Evolutionary conservation across 768 basidiomycete genomes (phyloP), one percentile per base, ranked within the genome.

Genomic region (Antrodiella citrinella): DNA sequence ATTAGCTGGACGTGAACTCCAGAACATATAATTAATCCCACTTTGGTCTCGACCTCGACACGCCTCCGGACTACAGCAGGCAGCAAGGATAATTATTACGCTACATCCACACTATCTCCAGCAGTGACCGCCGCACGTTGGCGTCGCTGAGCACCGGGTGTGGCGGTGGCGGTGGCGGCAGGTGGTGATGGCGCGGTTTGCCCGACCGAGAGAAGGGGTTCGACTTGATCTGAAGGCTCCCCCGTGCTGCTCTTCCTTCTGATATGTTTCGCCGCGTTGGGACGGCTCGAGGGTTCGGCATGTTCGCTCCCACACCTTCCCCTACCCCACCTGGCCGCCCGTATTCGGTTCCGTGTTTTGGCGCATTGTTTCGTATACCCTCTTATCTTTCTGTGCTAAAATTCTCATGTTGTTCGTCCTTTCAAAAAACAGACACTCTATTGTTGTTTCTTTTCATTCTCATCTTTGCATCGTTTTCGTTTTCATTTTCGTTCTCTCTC

Each of bases 111-210:
- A 19, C 21, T 43, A 43, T 35, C 41, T 7, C 41, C 41, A 43
- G 41, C 9, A 18, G 7, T 22, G 21, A 18, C n/a, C n/a, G n/a
- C 15, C 21, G 21, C 41, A n/a, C 41, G 41, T 19, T 43, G n/a
- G n/a, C 41, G 41, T 43, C 41, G n/a, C 18, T 38, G 35, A 10
- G 10, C 10, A 18, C 18, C 41, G 41, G 41, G 41, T 43, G 41
- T 43, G 41, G 41, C 41, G 41, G 41, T 43, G 41, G 41, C 41
- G 41, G 41, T 43, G 41, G 41, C 41, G 41, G 19, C 7, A n/a
- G 15, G 41, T 43, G 41, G 5, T 43, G 30, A 35, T 35, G 30
- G 30, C 7, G 30, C n/a, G n/a, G n/a, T n/a, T n/a, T n/a, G n/a
- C n/a, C n/a, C n/a, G n/a, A n/a, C n/a, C n/a, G 15, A 35, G 30